Evolutionary conservation across 169 alveolate species (phyloP).

Genomic region (Eimeria brunetti): DNA sequence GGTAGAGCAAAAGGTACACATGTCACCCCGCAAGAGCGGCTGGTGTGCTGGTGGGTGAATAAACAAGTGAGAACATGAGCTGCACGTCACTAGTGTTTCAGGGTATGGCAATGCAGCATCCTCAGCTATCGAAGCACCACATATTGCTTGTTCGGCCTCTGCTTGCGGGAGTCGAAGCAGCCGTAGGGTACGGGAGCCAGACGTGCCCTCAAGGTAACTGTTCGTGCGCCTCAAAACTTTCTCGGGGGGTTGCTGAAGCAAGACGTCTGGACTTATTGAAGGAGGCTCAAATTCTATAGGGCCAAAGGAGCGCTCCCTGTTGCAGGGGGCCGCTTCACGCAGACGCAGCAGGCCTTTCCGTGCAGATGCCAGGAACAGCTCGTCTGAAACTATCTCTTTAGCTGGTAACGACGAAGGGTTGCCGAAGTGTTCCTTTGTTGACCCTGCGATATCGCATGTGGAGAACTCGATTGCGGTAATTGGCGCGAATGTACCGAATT

Average conservation of each 20-base stretch:
- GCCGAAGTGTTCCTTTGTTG: not conserved
- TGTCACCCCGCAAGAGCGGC: constrained; percentile 1
- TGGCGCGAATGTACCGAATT: constrained; percentile 54
- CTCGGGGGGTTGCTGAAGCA: constrained; percentile 50
- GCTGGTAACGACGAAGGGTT: not conserved
- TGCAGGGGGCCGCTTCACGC: not conserved
- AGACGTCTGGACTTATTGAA: not conserved
- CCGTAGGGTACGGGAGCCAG: constrained; percentile 27
- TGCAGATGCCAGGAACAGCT: constrained; percentile 11
- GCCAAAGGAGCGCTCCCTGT: not conserved
- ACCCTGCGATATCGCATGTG: not conserved
- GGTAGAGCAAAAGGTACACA: constrained; percentile 31
- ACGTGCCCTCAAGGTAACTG: constrained; percentile 14
- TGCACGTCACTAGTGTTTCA: constrained; percentile 26
- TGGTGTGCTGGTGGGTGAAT: constrained; percentile 52
- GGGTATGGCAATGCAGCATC: not conserved
- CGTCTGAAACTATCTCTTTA: not conserved
- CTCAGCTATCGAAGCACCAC: not conserved
- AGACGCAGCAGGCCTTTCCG: not conserved
- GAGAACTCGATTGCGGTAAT: constrained; percentile 36
- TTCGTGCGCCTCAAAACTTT: constrained; percentile 35
- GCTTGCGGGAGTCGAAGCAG: constrained; percentile 48
- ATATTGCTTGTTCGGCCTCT: constrained; percentile 10
- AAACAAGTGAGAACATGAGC: constrained; percentile 37
- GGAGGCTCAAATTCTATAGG: constrained; percentile 40